phyloP scores from a whole-genome alignment of 257 asterid species.

The Ajuga chamaepitys region DNA sequence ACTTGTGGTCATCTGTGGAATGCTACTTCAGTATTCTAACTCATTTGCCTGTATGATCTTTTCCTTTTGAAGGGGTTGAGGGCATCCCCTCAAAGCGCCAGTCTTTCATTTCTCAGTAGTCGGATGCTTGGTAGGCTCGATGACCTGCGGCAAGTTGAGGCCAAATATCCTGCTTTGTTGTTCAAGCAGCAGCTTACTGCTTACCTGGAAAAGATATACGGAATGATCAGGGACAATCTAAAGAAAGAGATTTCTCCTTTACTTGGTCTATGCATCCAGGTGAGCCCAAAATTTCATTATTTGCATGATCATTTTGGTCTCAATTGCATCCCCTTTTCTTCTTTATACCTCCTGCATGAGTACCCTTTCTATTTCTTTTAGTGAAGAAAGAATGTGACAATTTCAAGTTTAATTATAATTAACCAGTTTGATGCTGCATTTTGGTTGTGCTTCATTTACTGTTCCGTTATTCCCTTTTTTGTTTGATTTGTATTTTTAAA shows the following conservation, averaged over 20 bases:
- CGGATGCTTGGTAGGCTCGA: constrained; percentile 85
- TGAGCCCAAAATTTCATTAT: constrained; percentile 17
- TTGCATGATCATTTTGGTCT: background rate
- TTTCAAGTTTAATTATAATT: background rate
- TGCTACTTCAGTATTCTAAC: constrained; percentile 1
- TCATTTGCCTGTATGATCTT: constrained; percentile 10
- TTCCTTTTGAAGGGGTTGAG: constrained; percentile 60
- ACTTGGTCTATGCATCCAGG: constrained; percentile 98
- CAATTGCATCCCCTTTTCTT: background rate
- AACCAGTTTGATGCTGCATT: background rate
- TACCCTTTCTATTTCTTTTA: too few species aligned
- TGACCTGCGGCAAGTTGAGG: constrained; percentile 97
- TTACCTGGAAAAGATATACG: constrained; percentile 97
- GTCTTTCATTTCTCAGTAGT: constrained; percentile 74
- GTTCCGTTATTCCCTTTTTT: background rate
- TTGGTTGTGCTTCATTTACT: background rate
- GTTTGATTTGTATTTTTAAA: background rate
- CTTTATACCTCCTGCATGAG: background rate
- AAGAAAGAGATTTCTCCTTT: constrained; percentile 95
- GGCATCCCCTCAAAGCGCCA: constrained; percentile 90
- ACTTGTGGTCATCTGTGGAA: constrained; percentile 6
- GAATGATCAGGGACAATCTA: constrained; percentile 88
- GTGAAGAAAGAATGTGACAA: background rate
- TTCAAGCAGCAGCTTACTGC: constrained; percentile 99
- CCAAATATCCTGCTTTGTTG: constrained; percentile 95